Conservation (phyloP, 2,329 filamentous ascomycete species). For the Aureobasidium uvarum region DNA sequence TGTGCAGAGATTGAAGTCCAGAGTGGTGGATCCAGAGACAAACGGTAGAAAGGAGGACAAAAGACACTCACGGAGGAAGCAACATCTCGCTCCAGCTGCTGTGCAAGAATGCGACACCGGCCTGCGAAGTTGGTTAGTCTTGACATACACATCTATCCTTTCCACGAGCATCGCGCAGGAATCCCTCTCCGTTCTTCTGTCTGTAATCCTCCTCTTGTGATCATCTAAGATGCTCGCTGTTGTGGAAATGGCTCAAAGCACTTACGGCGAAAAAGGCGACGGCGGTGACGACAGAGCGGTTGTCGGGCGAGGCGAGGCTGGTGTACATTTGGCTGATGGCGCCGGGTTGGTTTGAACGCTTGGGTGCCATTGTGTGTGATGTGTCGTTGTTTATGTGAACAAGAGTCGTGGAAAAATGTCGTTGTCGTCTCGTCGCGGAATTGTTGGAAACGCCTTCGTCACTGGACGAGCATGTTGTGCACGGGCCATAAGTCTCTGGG, state of each 20-base stretch:
- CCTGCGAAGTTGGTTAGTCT: slow-evolving; percentile 36
- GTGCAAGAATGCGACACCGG: slow-evolving; percentile 53
- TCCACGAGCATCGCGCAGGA: neutral
- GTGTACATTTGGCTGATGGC: slow-evolving; percentile 44
- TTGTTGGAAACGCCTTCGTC: slow-evolving; percentile 19
- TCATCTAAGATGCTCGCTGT: neutral
- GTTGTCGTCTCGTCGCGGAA: neutral
- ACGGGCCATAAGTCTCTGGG: too few relatives aligned
- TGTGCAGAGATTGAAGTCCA: neutral
- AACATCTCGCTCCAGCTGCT: slow-evolving; percentile 55
- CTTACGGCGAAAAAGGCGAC: slow-evolving; percentile 54
- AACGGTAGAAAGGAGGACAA: neutral
- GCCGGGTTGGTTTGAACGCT: slow-evolving; percentile 29
- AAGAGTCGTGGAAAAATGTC: neutral
- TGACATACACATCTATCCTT: neutral
- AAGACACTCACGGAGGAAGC: slow-evolving; percentile 46
- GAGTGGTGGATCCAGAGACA: neutral
- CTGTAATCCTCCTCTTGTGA: neutral
- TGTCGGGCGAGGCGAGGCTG: slow-evolving; percentile 49
- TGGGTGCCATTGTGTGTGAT: slow-evolving; percentile 27
- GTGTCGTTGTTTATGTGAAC: neutral
- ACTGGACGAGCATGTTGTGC: neutral
- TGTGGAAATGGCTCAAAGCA: slow-evolving; percentile 11
- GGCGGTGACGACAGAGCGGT: slow-evolving; percentile 50
- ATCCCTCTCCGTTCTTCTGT: neutral